A percentile compares a stretch with the other conserved stretches of the same genome.
Evolutionary conservation across 768 basidiomycete species (phyloP).

Genomic region (Podaxis sp.): DNA sequence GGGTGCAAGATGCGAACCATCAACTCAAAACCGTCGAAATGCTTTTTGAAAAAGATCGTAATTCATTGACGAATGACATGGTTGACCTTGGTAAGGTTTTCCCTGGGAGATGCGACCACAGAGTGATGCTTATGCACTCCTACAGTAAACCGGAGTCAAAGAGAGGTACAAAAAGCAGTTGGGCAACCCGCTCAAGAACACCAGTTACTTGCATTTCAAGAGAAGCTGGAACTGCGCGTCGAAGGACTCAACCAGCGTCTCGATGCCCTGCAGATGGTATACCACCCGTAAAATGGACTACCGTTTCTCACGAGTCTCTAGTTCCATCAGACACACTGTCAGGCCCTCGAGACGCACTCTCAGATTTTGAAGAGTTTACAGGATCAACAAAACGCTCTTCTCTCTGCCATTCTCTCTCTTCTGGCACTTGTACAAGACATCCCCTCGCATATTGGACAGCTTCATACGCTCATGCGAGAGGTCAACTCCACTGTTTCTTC

Average conservation of each 20-base stretch:
- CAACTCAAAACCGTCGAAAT: conserved; percentile 55
- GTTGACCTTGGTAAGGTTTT: conserved; percentile 49
- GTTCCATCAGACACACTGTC: conserved; percentile 48
- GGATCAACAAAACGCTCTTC: conserved; percentile 58
- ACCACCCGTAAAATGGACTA: conserved; percentile 4
- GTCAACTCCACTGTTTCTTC: background rate
- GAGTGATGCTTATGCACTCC: conserved; percentile 6
- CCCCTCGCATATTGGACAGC: conserved; percentile 53
- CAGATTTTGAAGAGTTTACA: conserved; percentile 60
- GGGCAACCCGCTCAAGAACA: conserved; percentile 55
- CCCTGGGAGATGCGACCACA: conserved; percentile 41
- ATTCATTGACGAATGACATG: conserved; percentile 54
- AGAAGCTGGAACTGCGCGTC: conserved; percentile 41
- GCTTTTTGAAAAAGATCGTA: conserved; percentile 61
- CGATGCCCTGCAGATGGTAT: conserved; percentile 55
- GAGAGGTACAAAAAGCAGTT: conserved; percentile 55
- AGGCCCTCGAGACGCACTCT: conserved; percentile 50
- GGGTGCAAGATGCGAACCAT: conserved; percentile 49
- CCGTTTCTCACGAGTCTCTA: conserved; percentile 20
- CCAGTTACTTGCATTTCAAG: conserved; percentile 38
- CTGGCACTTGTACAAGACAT: conserved; percentile 61
- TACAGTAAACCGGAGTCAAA: conserved; percentile 64
- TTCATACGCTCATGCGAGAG: conserved; percentile 4
- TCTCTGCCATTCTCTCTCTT: conserved; percentile 56
- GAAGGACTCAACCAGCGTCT: conserved; percentile 53